Evolutionary conservation across 2,329 filamentous ascomycete species (phyloP).

Genomic region (Coniochaeta sp.): DNA sequence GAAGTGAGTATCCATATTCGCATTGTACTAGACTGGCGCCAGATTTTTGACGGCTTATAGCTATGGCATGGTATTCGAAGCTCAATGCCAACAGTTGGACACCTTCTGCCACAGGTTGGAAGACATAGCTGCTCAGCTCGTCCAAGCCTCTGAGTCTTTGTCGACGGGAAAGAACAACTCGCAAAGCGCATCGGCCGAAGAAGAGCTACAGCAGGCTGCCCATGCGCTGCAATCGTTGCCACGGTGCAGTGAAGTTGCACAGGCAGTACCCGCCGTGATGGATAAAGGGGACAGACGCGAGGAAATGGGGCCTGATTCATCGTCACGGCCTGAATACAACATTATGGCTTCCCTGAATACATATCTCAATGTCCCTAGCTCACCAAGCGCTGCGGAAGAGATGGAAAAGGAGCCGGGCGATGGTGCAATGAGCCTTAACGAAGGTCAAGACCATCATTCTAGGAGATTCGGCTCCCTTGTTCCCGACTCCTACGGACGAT

Average conservation of each 20-base stretch:
- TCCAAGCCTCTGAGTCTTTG: background rate
- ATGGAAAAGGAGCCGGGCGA: background rate
- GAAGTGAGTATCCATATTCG: background rate
- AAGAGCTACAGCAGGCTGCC: conserved; percentile 9
- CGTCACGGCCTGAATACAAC: background rate
- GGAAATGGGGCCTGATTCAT: background rate
- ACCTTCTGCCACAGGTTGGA: conserved; percentile 16
- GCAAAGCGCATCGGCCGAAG: background rate
- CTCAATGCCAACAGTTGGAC: conserved; percentile 16
- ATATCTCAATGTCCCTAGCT: background rate
- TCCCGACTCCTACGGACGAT: conserved; percentile 17
- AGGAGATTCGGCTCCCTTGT: conserved; percentile 14
- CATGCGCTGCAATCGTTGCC: conserved; percentile 9
- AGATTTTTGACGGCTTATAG: conserved; percentile 12
- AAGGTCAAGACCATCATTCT: conserved; percentile 2
- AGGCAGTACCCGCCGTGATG: background rate
- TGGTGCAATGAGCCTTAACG: background rate
- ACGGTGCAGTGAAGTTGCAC: background rate
- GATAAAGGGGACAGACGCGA: background rate
- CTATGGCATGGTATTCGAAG: conserved; percentile 14
- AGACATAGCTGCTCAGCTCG: conserved; percentile 9
- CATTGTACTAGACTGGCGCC: background rate
- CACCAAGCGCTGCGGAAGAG: background rate
- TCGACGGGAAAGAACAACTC: background rate
- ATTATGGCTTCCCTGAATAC: background rate